Base-by-base conservation (phyloP, 2,329 filamentous ascomycete genomes). In the Nannizziopsis arthrosporioides region DNA sequence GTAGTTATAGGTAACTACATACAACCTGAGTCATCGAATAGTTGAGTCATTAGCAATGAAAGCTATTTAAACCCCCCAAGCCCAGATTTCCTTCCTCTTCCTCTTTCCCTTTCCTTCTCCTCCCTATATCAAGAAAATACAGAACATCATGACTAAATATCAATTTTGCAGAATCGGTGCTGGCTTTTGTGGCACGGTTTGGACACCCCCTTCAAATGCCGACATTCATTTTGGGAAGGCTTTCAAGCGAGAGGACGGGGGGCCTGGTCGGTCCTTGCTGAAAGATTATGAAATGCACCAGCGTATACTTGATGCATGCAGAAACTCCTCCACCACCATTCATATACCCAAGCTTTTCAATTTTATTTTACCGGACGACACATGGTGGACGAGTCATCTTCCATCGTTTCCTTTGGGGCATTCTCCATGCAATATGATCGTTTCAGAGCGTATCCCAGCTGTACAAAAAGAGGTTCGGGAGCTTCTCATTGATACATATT, bases 241-340 rank as follows among this genome's bases (percentile, higher is more conserved):
- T n/a, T 58, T 60, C 59, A 65, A 65, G 50, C 55, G 62, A 45
- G 63, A 63, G 52, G 62, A 64, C 50, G 61, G 62, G 6, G 56
- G 58, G 1, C 56, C 58, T 2, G 48, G 48, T 3, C 42, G 63
- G 42, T 62, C 59, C 6, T 46, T 63, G 1, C 18, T 36, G 14
- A 65, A 63, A 27, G 62, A 66, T 37, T 64, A 51, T 31, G 37
- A 55, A 3, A 65, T 64, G 58, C 61, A 64, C 42, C 51, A 55
- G 9, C 51, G 48, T 32, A 45, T 61, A 0, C 47, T 58, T 2
- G 39, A 54, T 3, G 54, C 51, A 11, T 44, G 58, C 2, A 15
- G 14, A 4, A 22, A 30, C 5, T 31, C 42, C 7, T 11, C 17
- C 15, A 7, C 7, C 22, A 4, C 22, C 22, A 27, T 27, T 27